Evolutionary conservation across 2,329 filamentous ascomycete genomes (phyloP), one percentile per base, ranked within the genome.

Genomic region (Alternaria infectoria): DNA sequence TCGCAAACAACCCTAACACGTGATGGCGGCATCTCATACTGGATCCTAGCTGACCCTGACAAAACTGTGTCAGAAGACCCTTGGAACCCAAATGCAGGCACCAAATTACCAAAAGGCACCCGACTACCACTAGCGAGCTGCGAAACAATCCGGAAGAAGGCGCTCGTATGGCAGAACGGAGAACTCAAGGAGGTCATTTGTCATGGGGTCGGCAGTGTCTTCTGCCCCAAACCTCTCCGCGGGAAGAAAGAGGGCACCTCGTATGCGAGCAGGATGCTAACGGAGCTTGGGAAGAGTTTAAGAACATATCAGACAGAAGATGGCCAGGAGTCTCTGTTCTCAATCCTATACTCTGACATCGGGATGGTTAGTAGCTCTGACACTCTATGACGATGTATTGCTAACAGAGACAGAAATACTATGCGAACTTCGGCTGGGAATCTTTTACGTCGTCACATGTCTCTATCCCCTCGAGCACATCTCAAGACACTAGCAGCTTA

Each of bases 271-370:
- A 86, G 90, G 60, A 93, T 97, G 93, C 89, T 97, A 81, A 81
- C 79, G 45, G 89, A 94, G 69, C 76, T 96, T 36, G 88, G 86
- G 5, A 80, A 82, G 54, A 82, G 80, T 57, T 73, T 89, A 45
- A 82, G 84, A 65, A 85, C 80, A 3, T 86, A 86, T 81, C 85
- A 88, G 69, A 80, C 81, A 61, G 74, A n/a, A 56, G 67, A 67
- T 45, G 77, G 81, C 5, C 67, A 49, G 74, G 13, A 75, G 75
- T 84, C 77, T 66, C 79, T 88, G 13, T 96, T 95, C 79, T 94
- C 92, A 1, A 87, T 96, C 8, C 84, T 97, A 9, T 97, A 90
- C 80, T 97, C 93, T 9, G 93, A 96, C 73, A 93, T 96, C 67
- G 93, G 94, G 19, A 83, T 69, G 85, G 86, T 66, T 70, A 74